Conservation (phyloP, 2,329 filamentous ascomycete species). For the Sporothrix variecibatus region DNA sequence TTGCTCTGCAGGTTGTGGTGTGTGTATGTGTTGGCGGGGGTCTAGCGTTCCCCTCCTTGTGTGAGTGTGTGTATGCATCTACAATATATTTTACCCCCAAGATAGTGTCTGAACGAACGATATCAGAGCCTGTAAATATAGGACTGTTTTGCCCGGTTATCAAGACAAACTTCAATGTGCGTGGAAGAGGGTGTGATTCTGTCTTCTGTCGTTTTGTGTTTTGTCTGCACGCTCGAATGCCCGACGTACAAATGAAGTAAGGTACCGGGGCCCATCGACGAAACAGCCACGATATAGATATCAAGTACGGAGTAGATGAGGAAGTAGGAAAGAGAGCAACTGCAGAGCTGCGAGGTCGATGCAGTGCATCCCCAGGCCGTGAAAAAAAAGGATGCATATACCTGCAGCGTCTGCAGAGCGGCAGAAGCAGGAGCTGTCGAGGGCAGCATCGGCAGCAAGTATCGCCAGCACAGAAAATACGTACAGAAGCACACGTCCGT, state of each 20-base stretch:
- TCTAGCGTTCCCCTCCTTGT: not conserved
- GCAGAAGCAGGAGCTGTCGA: not conserved
- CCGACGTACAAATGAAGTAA: constrained; percentile 13
- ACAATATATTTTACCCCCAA: not conserved
- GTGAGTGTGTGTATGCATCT: not conserved
- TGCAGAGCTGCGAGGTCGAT: constrained; percentile 3
- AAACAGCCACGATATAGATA: not conserved
- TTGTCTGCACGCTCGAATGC: constrained; percentile 2
- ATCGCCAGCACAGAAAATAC: not conserved
- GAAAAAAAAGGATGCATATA: not conserved
- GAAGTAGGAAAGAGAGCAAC: not conserved
- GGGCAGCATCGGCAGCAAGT: not conserved
- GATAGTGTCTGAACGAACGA: not conserved
- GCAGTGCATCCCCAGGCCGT: constrained; percentile 20
- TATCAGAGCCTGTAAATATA: not conserved
- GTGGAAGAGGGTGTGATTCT: not conserved
- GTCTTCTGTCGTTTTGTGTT: not conserved
- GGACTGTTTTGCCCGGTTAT: not conserved
- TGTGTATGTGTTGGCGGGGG: not conserved
- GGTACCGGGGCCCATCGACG: not conserved
- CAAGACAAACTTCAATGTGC: not conserved
- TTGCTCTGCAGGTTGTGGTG: constrained; percentile 10
- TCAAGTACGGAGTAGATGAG: not conserved
- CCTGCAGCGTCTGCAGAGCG: not conserved
- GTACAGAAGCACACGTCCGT: not conserved